Evolutionary conservation across 495 filamentous ascomycete species (phyloP).

Genomic region (Acidomyces sp.): DNA sequence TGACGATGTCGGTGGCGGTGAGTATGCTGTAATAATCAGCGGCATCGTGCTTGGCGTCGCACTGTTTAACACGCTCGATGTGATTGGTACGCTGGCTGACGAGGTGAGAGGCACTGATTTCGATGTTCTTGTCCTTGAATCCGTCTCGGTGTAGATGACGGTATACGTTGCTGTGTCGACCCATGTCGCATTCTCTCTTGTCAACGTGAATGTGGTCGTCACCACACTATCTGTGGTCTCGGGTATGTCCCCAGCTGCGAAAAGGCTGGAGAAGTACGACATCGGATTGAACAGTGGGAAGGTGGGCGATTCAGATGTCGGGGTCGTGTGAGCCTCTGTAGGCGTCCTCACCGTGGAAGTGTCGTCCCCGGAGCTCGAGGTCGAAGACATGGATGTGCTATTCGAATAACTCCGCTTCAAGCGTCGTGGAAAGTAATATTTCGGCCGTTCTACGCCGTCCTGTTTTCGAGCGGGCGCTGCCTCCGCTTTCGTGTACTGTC

Average conservation of each 20-base stretch:
- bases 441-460: conserved; percentile 28
- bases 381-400: too few species aligned
- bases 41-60: neutral
- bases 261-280: neutral
- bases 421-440: conserved; percentile 36
- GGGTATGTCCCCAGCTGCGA: conserved; percentile 4
- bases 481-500: conserved; percentile 29
- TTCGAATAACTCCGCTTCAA: conserved; percentile 31
- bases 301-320: neutral
- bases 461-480: conserved; percentile 30
- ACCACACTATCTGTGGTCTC: conserved; percentile 5
- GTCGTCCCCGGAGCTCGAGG: conserved; percentile 20
- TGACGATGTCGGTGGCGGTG: too few species aligned
- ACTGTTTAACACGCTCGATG: conserved; percentile 1
- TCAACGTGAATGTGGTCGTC: conserved; percentile 7
- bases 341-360: conserved; percentile 5
- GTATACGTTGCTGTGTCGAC: conserved; percentile 8
- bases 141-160: conserved; percentile 12
- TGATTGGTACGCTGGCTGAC: conserved; percentile 4
- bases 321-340: neutral
- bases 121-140: conserved; percentile 1
- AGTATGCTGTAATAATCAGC: too few species aligned
- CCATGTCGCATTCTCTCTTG: neutral
- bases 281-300: conserved; percentile 2
- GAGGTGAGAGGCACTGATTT: conserved; percentile 2